These are phyloP conservation scores for Trametes pubescens DNA, from an alignment of 1,284 basidiomycete genomes.

Conservation along the genomic window DNA sequence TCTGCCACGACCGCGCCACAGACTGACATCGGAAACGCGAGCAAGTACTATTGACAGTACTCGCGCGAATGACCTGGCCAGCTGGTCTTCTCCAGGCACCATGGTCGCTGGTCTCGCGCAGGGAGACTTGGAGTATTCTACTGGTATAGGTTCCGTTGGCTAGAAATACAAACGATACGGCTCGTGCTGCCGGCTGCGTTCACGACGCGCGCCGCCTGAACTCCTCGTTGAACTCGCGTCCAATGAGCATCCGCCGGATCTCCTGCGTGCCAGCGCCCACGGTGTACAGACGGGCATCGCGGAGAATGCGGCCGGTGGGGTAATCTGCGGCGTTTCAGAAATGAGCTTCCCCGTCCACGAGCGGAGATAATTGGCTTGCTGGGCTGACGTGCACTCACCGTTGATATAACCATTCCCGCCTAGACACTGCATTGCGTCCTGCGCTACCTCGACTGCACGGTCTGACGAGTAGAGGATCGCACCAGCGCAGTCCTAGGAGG, in stretches of 20 bases:
- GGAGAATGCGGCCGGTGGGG: constrained; percentile 84
- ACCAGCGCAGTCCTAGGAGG: constrained; percentile 88
- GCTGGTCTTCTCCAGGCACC: not conserved
- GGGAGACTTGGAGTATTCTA: too few relatives aligned
- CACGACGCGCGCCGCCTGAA: constrained; percentile 46
- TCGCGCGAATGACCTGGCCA: not conserved
- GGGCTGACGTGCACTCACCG: constrained; percentile 52
- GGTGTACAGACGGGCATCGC: constrained; percentile 87
- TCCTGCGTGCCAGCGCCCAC: constrained; percentile 95
- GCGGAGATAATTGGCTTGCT: constrained; percentile 3
- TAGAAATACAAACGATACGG: too few relatives aligned
- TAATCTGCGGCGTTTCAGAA: constrained; percentile 66
- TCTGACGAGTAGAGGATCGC: constrained; percentile 93
- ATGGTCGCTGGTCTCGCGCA: not conserved
- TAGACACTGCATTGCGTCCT: constrained; percentile 91
- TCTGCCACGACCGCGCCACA: too few relatives aligned
- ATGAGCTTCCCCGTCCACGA: not conserved
- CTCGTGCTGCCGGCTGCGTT: not conserved
- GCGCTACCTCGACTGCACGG: constrained; percentile 87
- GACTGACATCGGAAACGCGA: too few relatives aligned
- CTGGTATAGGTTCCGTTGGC: too few relatives aligned
- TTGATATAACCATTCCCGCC: constrained; percentile 96
- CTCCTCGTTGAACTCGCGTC: constrained; percentile 87
- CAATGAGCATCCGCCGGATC: constrained; percentile 90
- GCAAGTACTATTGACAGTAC: too few relatives aligned